Conservation (phyloP, 2,329 filamentous ascomycete genomes). For the Scedosporium aurantiacum region DNA sequence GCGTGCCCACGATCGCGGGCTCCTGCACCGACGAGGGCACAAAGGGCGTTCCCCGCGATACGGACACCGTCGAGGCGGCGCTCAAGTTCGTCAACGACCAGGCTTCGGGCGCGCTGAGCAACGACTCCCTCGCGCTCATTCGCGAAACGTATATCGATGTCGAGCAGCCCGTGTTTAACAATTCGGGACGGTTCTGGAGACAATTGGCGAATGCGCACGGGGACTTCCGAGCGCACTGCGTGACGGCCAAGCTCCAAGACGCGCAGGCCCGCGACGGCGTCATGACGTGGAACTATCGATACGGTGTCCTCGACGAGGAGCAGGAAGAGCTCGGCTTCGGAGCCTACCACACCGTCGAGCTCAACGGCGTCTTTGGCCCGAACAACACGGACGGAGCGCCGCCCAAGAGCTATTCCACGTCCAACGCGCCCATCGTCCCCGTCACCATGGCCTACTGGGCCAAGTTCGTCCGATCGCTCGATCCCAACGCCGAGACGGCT, state of each 20-base stretch:
- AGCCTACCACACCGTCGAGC: conserved; percentile 56
- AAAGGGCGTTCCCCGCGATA: conserved; percentile 19
- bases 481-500: conserved; percentile 43
- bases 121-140: conserved; percentile 18
- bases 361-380: conserved; percentile 57
- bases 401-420: conserved; percentile 43
- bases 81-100: conserved; percentile 22
- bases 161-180: conserved; percentile 19
- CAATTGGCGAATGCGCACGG: conserved; percentile 24
- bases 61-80: conserved; percentile 21
- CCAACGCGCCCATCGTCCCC: conserved; percentile 46
- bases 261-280: conserved; percentile 20
- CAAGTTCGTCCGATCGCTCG: conserved; percentile 54
- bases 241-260: conserved; percentile 20
- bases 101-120: conserved; percentile 21
- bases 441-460: conserved; percentile 63
- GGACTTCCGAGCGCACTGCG: conserved; percentile 25
- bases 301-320: conserved; percentile 50
- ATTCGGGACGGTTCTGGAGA: conserved; percentile 24
- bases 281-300: conserved; percentile 52
- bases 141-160: conserved; percentile 24
- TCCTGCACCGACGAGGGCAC: conserved; percentile 28
- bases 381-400: conserved; percentile 35
- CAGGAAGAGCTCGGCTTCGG: conserved; percentile 45
- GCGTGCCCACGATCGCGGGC: conserved; percentile 39